Base-by-base conservation (phyloP, 208 protist genomes). In the Trypanosoma melophagium region DNA sequence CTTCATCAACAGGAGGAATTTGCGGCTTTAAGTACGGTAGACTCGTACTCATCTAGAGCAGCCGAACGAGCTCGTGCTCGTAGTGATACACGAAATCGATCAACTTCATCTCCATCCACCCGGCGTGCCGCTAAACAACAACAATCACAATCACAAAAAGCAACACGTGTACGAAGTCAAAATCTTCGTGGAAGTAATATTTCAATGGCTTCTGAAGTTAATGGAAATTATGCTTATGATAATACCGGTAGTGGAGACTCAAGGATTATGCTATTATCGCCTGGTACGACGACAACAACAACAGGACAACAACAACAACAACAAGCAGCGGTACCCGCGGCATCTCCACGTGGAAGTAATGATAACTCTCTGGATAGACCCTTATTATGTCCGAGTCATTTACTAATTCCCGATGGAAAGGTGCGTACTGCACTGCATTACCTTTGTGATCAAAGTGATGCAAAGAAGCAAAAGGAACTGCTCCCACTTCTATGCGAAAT, bases 401-500 rank as follows among this genome's bases (percentile, higher is more conserved):
- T 87, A 56, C 22, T 88, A n/a, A 38, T 80, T 58, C 73, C 78
- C 13, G 82, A 94, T 66, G 58, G 67, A 35, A 41, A 71, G 0
- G 79, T 71, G 4, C 71, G 74, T 17, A 89, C 78, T 0, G 78
- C 83, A 19, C 72, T 94, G 60, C 87, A 94, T 71, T 31, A 85
- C 25, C 50, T 93, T 12, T 93, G 83, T 58, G 51, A 69, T 22
- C 80, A 82, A 19, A 55, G 51, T n/a, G 75, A 76, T 7, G 64
- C 47, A 8, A 40, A 54, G 2, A 57, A 64, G 19, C 84, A 93
- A 71, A 45, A 41, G 4, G 57, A 66, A 0, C 77, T 83, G n/a
- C 44, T 90, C 17, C 65, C 83, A 14, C 42, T 73, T 38, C 70
- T 93, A 25, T 52, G 71, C 10, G 53, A 71, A 16, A 69, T 83